Percentiles rank a stretch among this genome's conserved stretches.
Conservation (phyloP, 2,329 filamentous ascomycete species). For the Fusarium scirpi region DNA sequence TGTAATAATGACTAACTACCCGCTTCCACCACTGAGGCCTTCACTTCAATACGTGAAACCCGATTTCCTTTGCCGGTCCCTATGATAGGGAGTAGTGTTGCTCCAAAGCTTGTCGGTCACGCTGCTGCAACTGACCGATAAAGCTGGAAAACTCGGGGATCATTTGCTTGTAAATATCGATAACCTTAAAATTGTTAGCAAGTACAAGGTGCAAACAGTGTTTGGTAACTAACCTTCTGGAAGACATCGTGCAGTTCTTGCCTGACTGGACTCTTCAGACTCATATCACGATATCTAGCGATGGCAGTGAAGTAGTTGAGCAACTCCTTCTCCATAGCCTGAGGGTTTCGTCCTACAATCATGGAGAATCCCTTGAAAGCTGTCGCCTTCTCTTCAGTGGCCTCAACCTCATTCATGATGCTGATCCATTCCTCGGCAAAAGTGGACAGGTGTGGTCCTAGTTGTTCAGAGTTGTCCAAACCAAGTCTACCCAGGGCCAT, state of each 20-base stretch:
- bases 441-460: slow-evolving; percentile 82
- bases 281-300: slow-evolving; percentile 78
- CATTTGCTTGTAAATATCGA: slow-evolving; percentile 68
- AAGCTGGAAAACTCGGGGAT: slow-evolving; percentile 71
- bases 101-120: slow-evolving; percentile 64
- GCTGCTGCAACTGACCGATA: slow-evolving; percentile 61
- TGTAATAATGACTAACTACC: slow-evolving; percentile 41
- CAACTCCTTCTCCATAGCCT: slow-evolving; percentile 89
- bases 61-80: slow-evolving; percentile 1
- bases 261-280: slow-evolving; percentile 69
- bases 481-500: slow-evolving; percentile 92
- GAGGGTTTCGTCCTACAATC: slow-evolving; percentile 86
- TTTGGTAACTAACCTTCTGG: slow-evolving; percentile 71
- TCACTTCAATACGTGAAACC: slow-evolving; percentile 6
- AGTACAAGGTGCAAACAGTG: not conserved
- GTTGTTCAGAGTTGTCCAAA: slow-evolving; percentile 77
- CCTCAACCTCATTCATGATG: slow-evolving; percentile 85
- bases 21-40: slow-evolving; percentile 20
- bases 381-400: slow-evolving; percentile 93
- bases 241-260: slow-evolving; percentile 78
- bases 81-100: slow-evolving; percentile 59
- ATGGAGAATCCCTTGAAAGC: slow-evolving; percentile 92
- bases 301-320: slow-evolving; percentile 86
- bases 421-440: slow-evolving; percentile 87
- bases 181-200: slow-evolving; percentile 54